Base-by-base conservation (phyloP, 2,329 filamentous ascomycete species). In the Trichoderma aggressivum region DNA sequence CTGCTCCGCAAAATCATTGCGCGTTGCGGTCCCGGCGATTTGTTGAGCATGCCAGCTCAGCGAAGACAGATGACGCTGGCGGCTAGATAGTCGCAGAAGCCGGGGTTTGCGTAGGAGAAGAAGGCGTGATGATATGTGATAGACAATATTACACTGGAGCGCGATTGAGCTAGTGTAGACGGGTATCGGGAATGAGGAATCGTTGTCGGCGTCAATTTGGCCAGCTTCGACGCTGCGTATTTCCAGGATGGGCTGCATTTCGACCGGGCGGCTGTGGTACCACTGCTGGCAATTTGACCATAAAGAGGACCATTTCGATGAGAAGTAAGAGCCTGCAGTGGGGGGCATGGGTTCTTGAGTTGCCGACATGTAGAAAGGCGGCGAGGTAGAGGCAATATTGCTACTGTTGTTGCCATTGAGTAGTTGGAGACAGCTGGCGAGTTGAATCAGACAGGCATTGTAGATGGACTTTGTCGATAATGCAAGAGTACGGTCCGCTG, bases 1-100 rank as follows among this genome's bases (percentile, higher is more conserved):
- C 24, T 79, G 78, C 64, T 79, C 78, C 0, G 73, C 71, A 50
- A 78, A 79, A 18, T 74, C 77, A 39, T 80, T 80, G 62, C 76
- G 77, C 0, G 74, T 67, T 16, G 74, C 76, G 7, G 78, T 63
- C 3, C 78, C 78, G 0, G 78, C 78, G 7, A 79, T 76, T 2
- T 76, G 77, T 34, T 79, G 78, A 2, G 74, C 76, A 30, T 80
- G 78, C 78, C 78, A 74, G 39, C 75, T 77, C 16, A 70, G 71
- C 6, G 75, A 77, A 3, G 66, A 30, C 4, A 64, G 55, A 32
- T 68, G 60, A 0, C 69, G 58, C 24, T 68, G 65, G 36, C 62
- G 65, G 1, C 70, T 71, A 4, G 74, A 61, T 2, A 74, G 56
- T 6, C 68, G 73, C 18, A 76, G 30, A 39, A 75, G 73, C 3